A percentile compares a stretch with the other conserved stretches of the same genome.
Evolutionary conservation across 768 basidiomycete species (phyloP).

Genomic region (Mrakia frigida): DNA sequence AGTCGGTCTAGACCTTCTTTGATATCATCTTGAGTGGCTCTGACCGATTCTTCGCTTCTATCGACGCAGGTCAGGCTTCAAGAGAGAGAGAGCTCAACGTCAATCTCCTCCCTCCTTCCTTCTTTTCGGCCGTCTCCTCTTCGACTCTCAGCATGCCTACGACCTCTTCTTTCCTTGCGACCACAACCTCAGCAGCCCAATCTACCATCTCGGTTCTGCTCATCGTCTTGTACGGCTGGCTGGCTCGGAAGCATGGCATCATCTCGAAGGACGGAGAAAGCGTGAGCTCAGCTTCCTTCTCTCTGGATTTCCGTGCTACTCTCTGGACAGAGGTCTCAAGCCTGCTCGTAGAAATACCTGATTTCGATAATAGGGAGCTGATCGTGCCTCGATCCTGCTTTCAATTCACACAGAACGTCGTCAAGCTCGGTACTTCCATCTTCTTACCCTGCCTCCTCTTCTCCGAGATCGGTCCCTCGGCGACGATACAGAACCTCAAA

Average conservation of each 20-base stretch:
- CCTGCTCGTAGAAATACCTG: no score
- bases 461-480: constrained; percentile 43
- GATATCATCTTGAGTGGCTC: not conserved
- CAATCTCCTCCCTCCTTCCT: not conserved
- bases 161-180: constrained; percentile 21
- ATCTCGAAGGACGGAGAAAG: constrained; percentile 38
- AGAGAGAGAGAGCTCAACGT: not conserved
- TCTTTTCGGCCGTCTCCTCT: not conserved
- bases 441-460: constrained; percentile 43
- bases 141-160: constrained; percentile 3
- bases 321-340: not conserved
- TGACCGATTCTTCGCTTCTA: not conserved
- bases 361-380: not conserved
- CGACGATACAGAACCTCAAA: constrained; percentile 39
- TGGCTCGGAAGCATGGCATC: constrained; percentile 18
- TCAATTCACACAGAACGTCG: constrained; percentile 18
- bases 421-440: constrained; percentile 39
- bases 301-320: not conserved
- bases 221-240: constrained; percentile 39
- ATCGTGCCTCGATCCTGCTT: not conserved
- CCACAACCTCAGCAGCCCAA: constrained; percentile 38
- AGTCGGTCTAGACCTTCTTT: not conserved
- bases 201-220: constrained; percentile 41
- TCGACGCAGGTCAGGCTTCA: not conserved
- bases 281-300: constrained; percentile 23